Base-by-base conservation (phyloP, 2,329 filamentous ascomycete genomes). In the Penicillium sp. region DNA sequence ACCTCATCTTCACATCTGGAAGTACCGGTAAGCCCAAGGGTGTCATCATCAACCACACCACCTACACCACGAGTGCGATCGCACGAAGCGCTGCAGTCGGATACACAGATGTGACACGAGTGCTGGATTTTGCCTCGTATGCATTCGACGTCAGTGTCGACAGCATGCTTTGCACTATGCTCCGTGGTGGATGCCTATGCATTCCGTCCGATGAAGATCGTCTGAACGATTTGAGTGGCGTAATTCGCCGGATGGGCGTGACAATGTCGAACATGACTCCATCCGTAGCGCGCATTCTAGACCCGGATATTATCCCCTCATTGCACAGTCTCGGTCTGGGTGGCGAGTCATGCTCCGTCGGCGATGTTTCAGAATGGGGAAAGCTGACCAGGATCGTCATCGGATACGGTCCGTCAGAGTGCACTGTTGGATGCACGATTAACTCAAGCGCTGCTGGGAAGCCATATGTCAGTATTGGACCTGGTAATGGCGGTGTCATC, bases 1-100 rank as follows among this genome's bases (percentile, higher is more conserved):
- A 76, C 42, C 24, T 78, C 0, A 73, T 73, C 38, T 79, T 78
- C 54, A 79, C 78, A 0, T 79, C 76, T 2, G 77, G 77, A 1
- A 72, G 72, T 5, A 79, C 62, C 2, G 66, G 66, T 13, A 58
- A 54, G 16, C 62, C 62, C 5, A 67, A 60, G 40, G 62, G 59
- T 27, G 55, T 63, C 18, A 54, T 60, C 2, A 60, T 63, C 43
- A 46, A 59, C 34, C 63, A 64, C 44, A 22, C n/a, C n/a, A 50
- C 56, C 6, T 56, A 54, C 27, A 46, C 44, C 21, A 58, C 49
- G 1, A 55, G 50, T 27, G 54, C 51, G 11, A 34, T 55, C n/a
- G 54, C 49, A 3, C 49, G 48, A 18, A 52, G 52, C 11, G 47
- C 52, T 13, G 49, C 42, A 18, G 46, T 63, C 2, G 53, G 52